These are phyloP conservation scores for Scenedesmus sp. DNA, from an alignment of 163 green algal genomes.

Conservation along the genomic window DNA sequence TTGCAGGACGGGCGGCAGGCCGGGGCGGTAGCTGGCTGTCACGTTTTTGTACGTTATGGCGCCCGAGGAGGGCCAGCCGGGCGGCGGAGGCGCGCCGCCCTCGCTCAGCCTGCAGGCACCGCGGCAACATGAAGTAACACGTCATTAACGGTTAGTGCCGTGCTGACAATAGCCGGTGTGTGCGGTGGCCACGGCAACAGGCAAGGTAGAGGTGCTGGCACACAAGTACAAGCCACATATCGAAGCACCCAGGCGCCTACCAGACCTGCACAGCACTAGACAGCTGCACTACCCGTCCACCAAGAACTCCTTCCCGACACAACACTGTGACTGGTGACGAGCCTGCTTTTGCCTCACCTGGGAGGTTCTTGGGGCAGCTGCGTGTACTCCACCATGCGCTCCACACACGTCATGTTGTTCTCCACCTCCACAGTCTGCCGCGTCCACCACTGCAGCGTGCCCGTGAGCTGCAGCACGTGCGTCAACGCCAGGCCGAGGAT, in stretches of 20 bases:
- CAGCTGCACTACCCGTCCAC: no score
- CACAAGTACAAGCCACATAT: no score
- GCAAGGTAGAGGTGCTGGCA: no score
- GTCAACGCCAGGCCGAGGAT: conserved; percentile 81
- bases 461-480: conserved; percentile 84
- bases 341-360: background rate
- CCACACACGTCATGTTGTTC: conserved; percentile 85
- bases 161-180: no score
- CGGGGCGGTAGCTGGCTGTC: conserved; percentile 61
- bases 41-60: conserved; percentile 54
- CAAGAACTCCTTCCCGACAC: background rate
- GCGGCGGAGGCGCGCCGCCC: conserved; percentile 54
- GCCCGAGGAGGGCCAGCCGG: conserved; percentile 56
- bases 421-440: conserved; percentile 83
- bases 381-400: conserved; percentile 87
- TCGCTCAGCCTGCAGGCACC: conserved; percentile 48
- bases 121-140: no score
- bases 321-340: no score
- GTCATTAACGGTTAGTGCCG: no score
- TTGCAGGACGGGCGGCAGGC: conserved; percentile 73
- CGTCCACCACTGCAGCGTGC: conserved; percentile 80
- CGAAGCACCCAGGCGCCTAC: no score
- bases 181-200: no score
- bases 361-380: conserved; percentile 56
- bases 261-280: no score